Evolutionary conservation across 805 yeast species (phyloP).

Genomic region (Yamadazyma nakazawae): DNA sequence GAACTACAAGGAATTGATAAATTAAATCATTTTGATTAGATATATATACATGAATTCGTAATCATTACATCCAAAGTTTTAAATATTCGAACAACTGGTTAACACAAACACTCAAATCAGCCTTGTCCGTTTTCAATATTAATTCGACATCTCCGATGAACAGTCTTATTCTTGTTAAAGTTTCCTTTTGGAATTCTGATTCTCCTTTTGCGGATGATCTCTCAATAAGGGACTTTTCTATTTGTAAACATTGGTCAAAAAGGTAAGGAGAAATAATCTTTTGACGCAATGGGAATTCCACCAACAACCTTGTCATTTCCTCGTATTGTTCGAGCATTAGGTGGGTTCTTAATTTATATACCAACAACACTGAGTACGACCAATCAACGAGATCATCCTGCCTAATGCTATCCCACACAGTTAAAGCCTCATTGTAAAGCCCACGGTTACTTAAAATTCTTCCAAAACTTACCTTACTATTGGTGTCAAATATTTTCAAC

Average conservation of each 20-base stretch:
- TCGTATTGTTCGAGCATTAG: constrained; percentile 18
- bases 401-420: constrained; percentile 17
- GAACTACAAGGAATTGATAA: no score
- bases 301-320: constrained; percentile 18
- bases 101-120: constrained; percentile 21
- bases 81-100: constrained; percentile 19
- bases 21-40: not conserved
- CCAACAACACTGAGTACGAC: constrained; percentile 24
- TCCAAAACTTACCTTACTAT: constrained; percentile 26
- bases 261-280: constrained; percentile 32
- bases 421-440: constrained; percentile 21
- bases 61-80: constrained; percentile 2
- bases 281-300: constrained; percentile 30
- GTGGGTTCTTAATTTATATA: constrained; percentile 23
- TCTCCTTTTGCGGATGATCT: not conserved
- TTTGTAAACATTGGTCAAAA: constrained; percentile 27
- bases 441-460: constrained; percentile 30
- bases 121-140: constrained; percentile 31
- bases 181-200: not conserved
- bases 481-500: constrained; percentile 17
- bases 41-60: constrained; percentile 5
- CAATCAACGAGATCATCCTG: constrained; percentile 28
- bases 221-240: constrained; percentile 18
- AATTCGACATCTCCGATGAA: constrained; percentile 35
- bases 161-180: constrained; percentile 14